These are phyloP conservation scores for Larix kaempferi DNA, from an alignment of 75 land plant species.

Conservation along the genomic window DNA sequence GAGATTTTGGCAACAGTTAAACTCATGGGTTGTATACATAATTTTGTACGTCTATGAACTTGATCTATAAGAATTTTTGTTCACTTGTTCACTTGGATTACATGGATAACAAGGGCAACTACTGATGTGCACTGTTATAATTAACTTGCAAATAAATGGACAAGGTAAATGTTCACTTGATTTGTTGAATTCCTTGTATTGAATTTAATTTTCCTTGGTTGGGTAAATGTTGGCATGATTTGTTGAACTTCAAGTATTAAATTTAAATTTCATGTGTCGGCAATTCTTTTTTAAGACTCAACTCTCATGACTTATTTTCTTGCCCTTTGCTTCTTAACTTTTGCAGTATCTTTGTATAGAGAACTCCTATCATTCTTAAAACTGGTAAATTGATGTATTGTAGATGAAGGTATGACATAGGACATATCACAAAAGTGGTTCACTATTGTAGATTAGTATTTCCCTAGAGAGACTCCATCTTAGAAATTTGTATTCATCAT, in stretches of 20 bases:
- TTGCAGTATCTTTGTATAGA: not conserved
- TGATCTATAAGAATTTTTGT: not conserved
- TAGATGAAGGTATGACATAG: not conserved
- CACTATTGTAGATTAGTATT: not conserved
- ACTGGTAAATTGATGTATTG: not conserved
- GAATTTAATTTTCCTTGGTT: not conserved
- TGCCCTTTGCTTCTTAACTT: too few species aligned
- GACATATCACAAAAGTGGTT: not conserved
- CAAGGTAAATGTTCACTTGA: slow-evolving; percentile 48
- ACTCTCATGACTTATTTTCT: too few species aligned
- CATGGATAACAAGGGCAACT: slow-evolving; percentile 97
- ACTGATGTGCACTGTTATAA: slow-evolving; percentile 98
- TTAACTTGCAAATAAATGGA: slow-evolving; percentile 79
- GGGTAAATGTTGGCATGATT: slow-evolving; percentile 38
- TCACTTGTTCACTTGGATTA: slow-evolving; percentile 1
- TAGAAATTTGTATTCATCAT: not conserved
- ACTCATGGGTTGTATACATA: not conserved
- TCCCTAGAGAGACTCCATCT: not conserved
- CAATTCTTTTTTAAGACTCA: not conserved
- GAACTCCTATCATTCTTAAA: not conserved
- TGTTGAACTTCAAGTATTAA: not conserved
- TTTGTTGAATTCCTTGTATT: not conserved
- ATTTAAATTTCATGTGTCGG: not conserved
- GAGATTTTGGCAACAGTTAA: not conserved
- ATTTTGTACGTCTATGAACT: not conserved